Conservation (phyloP, 148 eudicot genomes). For the Cornus suecica region DNA sequence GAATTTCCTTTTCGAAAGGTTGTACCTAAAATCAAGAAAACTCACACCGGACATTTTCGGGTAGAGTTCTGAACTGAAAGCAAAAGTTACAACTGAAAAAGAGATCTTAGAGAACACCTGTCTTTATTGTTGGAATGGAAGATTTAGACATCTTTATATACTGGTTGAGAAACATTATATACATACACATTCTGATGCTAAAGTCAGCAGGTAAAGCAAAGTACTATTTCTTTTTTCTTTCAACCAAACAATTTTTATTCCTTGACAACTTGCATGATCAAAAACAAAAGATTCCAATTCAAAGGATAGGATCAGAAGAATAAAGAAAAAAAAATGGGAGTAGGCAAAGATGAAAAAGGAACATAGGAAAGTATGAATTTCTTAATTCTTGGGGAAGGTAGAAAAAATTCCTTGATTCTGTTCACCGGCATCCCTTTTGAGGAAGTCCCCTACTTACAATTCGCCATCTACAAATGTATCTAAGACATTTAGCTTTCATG, state of each 20-base stretch:
- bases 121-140: neutral
- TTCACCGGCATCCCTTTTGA: neutral
- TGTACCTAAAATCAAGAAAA: conserved; percentile 67
- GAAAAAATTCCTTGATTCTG: neutral
- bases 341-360: neutral
- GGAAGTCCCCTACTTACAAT: neutral
- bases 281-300: conserved; percentile 1
- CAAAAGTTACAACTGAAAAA: neutral
- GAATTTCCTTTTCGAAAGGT: conserved; percentile 41
- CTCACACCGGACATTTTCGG: conserved; percentile 36
- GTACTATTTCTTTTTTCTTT: neutral
- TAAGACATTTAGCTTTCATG: neutral
- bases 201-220: conserved; percentile 1
- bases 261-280: neutral
- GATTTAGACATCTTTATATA: neutral
- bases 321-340: neutral
- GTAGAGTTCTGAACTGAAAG: neutral
- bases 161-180: neutral
- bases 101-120: neutral
- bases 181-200: neutral
- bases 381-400: conserved; percentile 6
- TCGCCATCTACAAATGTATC: neutral
- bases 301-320: neutral
- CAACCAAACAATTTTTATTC: neutral
- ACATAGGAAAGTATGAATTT: conserved; percentile 4